Evolutionary conservation across 2,329 filamentous ascomycete genomes (phyloP), one percentile per base, ranked within the genome.

Genomic region (Remersonia thermophila): DNA sequence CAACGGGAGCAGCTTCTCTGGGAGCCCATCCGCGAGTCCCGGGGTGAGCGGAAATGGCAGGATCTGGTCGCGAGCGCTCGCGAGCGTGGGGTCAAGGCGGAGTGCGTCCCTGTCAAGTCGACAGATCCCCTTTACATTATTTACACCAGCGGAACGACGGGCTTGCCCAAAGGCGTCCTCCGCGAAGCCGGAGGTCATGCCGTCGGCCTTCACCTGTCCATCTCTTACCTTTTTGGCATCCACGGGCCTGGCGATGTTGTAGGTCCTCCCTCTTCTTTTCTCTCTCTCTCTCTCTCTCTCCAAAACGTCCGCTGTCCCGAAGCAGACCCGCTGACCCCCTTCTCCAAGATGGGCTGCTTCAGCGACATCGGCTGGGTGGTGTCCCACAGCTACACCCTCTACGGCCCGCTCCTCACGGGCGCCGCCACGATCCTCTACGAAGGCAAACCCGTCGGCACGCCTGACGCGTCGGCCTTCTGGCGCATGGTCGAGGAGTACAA

Each of bases 351-450:
- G 53, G 57, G 52, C 16, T 56, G 54, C 39, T 58, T 58, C 33
- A 62, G 58, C 11, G 87, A 96, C 52, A 89, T 95, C 38, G 89
- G 87, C 23, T 95, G 87, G 89, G 84, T 87, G 0, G 83, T 91
- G 0, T 83, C 83, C 0, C 59, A 61, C 44, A 57, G 3, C 77
- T 95, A 91, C 54, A 94, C 94, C 44, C 65, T 94, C 10, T 95
- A 95, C 52, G 87, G 76, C 3, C 87, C 87, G 10, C 71, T 96
- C 5, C 71, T 95, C 2, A 75, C 80, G 1, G 87, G 87, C 4
- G 86, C 87, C 2, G 79, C 86, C 1, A 93, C 85, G 0, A 73
- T 95, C 1, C 65, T 95, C 0, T 95, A 86, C 55, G 87, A 95
- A 60, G 89, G 87, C n/a, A 95, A 95, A 47, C 87, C 87, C 0